phyloP scores from a whole-genome alignment of 2,329 filamentous ascomycete genomes.

The Sordariomycetes sp. region DNA sequence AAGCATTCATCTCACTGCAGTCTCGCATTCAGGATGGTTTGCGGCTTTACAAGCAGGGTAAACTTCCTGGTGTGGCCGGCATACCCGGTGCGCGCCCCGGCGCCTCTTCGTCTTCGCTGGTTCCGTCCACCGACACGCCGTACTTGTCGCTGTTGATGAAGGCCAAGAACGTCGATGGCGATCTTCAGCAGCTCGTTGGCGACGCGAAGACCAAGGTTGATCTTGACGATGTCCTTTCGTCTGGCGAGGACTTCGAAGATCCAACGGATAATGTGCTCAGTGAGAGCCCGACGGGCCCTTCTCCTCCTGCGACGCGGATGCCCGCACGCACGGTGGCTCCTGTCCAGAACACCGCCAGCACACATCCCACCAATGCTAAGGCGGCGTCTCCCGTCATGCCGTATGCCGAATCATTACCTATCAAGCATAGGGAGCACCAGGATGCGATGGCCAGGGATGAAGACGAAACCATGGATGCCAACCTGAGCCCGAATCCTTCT shows the following conservation, averaged over 20 bases:
- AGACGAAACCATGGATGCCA: slow-evolving; percentile 42
- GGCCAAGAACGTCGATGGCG: slow-evolving; percentile 47
- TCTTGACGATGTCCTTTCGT: slow-evolving; percentile 35
- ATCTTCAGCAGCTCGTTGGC: slow-evolving; percentile 46
- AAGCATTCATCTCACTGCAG: slow-evolving; percentile 38
- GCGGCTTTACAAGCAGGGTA: slow-evolving; percentile 38
- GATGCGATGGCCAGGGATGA: neutral
- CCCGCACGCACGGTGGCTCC: neutral
- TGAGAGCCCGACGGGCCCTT: neutral
- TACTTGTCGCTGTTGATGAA: slow-evolving; percentile 58
- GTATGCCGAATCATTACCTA: neutral
- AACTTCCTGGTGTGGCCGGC: slow-evolving; percentile 12
- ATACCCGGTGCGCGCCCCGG: slow-evolving; percentile 6
- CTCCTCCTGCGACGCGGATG: neutral
- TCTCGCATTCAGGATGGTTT: slow-evolving; percentile 44
- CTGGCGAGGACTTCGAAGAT: slow-evolving; percentile 45
- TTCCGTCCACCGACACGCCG: slow-evolving; percentile 48
- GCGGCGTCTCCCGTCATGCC: neutral
- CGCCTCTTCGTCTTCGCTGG: slow-evolving; percentile 21
- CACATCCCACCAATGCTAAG: slow-evolving; percentile 1
- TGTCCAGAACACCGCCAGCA: neutral
- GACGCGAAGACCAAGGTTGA: slow-evolving; percentile 47
- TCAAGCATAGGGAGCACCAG: neutral
- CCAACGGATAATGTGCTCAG: slow-evolving; percentile 2
- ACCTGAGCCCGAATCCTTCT: slow-evolving; percentile 58